Evolutionary conservation across 257 asterid genomes (phyloP), one percentile per base, ranked within the genome.

Genomic region (Penstemon newberryi): DNA sequence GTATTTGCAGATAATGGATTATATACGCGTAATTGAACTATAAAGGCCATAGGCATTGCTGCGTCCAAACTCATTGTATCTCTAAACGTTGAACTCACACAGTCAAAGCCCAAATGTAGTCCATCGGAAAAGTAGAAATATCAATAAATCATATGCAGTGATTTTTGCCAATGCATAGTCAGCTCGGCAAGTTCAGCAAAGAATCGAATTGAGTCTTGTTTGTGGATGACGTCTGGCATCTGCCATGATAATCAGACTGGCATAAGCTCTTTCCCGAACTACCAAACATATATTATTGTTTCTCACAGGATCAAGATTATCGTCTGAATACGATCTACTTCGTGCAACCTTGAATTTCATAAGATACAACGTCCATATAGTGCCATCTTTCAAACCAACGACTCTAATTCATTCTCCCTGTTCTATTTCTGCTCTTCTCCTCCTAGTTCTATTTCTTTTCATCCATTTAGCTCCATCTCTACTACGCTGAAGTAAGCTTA

Each of bases 101-200:
- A 41, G 38, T 56, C 63, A 65, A 66, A 74, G 73, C 57, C 44
- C 56, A 36, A 41, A 39, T 45, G 45, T 49, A 3, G 4, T 49
- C 54, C 33, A 53, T 64, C 70, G 10, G 65, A 52, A 55, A 43
- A 39, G 71, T 54, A 59, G 45, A 60, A 63, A 13, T 39, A 75
- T 37, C 42, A 10, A 58, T 43, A 58, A 5, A 19, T 61, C 46
- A 39, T 44, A 38, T n/a, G 40, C 37, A 54, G 54, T 18, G 36
- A 51, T 11, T 63, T 45, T 42, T 7, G 40, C 6, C 8, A 53
- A 12, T 10, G 56, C 51, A 7, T 53, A 40, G 59, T 52, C 45
- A 36, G 66, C 37, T 58, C 65, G 36, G 75, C 74, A 56, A 46
- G 47, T 49, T 58, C n/a, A 41, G 58, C 70, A 64, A 56, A 19